Base-by-base conservation (phyloP, 202 grass and related monocot species). In the Elaeis oleifera region DNA sequence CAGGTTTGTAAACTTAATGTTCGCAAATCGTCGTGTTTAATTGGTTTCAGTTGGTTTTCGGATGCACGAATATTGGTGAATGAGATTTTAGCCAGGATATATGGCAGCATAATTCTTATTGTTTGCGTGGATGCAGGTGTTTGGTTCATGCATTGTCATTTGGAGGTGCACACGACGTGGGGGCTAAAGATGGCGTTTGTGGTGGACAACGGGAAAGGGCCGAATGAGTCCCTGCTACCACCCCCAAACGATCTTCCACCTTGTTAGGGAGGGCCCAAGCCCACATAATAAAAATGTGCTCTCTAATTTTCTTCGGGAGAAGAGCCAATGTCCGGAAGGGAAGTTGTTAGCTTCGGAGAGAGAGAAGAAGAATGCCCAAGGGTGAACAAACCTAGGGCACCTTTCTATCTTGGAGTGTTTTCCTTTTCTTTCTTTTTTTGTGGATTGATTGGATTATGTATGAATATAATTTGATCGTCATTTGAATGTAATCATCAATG, bases 141-240 rank as follows among this genome's bases (percentile, higher is more conserved):
- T 66, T 94, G 84, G 89, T 84, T 94, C 67, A 49, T 94, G 89
- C 89, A 94, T 51, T 94, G 89, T 61, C 89, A 95, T 81, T 95
- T 95, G 27, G 85, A 95, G 61, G 89, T 89, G 58, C 89, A 89
- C 81, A 95, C 81, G 1, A 75, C 81, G 31, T 95, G 89, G 89
- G 85, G 89, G 7, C 76, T 95, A 23, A 89, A 89, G 72, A 95
- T 95, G 89, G 89, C 75, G 6, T 95, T 95, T 60, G 51, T 89
- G 28, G 81, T 95, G 56, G 82, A 85, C 7, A 75, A 95, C 53
- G 89, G 89, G 11, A 75, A 80, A 16, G 65, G 73, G 9, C 76
- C 81, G 6, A 71, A 76, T 9, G 79, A 89, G 59, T 85, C 79
- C 32, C 55, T 95, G 54, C 71, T 78, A 51, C 82, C 85, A 39